Evolutionary conservation across 108 stramenopile species (phyloP), one percentile per base, ranked within the genome.

Genomic region (Nitzschia sp.): DNA sequence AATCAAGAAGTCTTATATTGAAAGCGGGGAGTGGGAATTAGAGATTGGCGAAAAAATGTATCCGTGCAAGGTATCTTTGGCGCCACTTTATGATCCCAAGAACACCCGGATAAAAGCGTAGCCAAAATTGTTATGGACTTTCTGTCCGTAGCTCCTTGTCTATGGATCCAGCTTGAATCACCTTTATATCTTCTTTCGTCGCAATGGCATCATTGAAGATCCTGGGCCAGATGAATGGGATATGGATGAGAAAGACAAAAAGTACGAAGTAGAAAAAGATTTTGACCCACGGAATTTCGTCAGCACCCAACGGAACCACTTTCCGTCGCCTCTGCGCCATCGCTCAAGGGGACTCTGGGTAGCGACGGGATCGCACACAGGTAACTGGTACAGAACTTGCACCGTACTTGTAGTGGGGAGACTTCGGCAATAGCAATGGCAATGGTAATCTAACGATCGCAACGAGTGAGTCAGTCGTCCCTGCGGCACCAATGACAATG

Each of bases 21-120:
- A 52, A 2, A 46, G 23, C n/a, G 86, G 79, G 2, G 69, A 63
- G 16, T 89, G 86, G 86, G 53, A 82, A 27, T 69, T 92, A 11
- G 82, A 87, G 60, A 75, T 86, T 50, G 85, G 59, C 13, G 68
- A 76, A 50, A 45, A 68, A 53, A 45, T 26, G 6, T 82, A 75
- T 59, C 84, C 85, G 0, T 80, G 77, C 56, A 26, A 71, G 29
- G 68, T 87, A 3, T 83, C 83, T 0, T 53, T 85, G 5, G 5
- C 47, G 11, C 82, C 91, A 6, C 48, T 87, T 9, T 92, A 89
- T 58, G 91, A 92, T 75, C 91, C 91, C 13, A 87, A 81, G 50
- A 79, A 92, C 27, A n/a, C 27, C 2, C 19, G 63, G 13, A 64
- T 64, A 29, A 64, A 64, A 34, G 34, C 17, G 38, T 60, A 41